Conservation (phyloP, 257 asterid species). For the Lycium ferocissimum region DNA sequence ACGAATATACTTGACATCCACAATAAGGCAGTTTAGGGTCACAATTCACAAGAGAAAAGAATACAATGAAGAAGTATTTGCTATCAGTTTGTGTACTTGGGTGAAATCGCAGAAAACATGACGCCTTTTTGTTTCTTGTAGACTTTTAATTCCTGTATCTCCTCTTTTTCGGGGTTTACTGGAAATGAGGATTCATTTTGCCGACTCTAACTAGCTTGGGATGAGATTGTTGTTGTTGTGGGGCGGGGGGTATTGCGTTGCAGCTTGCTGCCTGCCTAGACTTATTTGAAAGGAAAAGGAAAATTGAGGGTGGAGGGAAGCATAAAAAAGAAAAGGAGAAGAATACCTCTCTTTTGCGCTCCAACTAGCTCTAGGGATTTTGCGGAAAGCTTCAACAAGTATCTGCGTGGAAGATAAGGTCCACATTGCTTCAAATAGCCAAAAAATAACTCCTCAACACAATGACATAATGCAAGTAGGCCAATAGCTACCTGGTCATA, state of each 20-base stretch:
- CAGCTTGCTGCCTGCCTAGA: neutral
- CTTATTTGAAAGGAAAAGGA: slow-evolving; percentile 13
- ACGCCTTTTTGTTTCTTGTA: neutral
- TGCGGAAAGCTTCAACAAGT: slow-evolving; percentile 72
- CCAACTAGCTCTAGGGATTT: slow-evolving; percentile 80
- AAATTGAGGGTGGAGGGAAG: neutral
- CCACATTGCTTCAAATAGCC: slow-evolving; percentile 10
- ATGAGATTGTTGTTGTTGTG: neutral
- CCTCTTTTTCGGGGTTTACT: neutral
- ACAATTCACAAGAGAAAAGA: neutral
- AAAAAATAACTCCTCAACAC: slow-evolving; percentile 26
- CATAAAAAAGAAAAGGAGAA: slow-evolving; percentile 29
- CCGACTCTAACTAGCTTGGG: neutral
- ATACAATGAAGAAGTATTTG: slow-evolving; percentile 1
- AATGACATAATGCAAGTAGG: slow-evolving; percentile 14
- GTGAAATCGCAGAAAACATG: neutral
- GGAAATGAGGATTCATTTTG: slow-evolving; percentile 3
- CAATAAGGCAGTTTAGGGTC: neutral
- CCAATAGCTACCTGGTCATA: slow-evolving; percentile 60
- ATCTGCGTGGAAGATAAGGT: slow-evolving; percentile 48
- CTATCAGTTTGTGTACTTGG: neutral
- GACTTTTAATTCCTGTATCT: slow-evolving; percentile 2
- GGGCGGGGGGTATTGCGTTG: neutral
- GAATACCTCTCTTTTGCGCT: slow-evolving; percentile 81
- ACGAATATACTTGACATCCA: neutral